These are phyloP conservation scores for Torulaspora pretoriensis DNA, from an alignment of 1,139 yeast species.

Conservation along the genomic window DNA sequence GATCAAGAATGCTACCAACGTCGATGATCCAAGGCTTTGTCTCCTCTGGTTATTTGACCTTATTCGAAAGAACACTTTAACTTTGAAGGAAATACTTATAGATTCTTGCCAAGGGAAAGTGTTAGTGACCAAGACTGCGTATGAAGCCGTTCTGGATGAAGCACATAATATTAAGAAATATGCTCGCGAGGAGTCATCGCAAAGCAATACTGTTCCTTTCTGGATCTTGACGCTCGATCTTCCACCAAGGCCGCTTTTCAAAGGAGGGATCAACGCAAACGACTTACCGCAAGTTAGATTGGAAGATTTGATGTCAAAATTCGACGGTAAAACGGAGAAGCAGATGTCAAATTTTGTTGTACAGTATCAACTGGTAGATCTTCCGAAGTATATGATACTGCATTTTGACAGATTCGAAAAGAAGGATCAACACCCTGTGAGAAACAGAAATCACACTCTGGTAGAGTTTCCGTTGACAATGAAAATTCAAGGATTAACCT, in stretches of 20 bases:
- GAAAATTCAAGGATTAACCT: constrained; percentile 32
- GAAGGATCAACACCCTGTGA: constrained; percentile 37
- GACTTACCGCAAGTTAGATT: constrained; percentile 54
- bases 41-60: constrained; percentile 57
- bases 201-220: constrained; percentile 42
- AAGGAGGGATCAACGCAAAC: constrained; percentile 40
- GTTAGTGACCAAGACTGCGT: constrained; percentile 36
- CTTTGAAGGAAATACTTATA: constrained; percentile 23
- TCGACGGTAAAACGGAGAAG: constrained; percentile 40
- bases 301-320: constrained; percentile 45
- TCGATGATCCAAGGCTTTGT: constrained; percentile 53
- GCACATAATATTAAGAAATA: constrained; percentile 33
- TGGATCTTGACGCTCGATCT: constrained; percentile 57
- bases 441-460: constrained; percentile 55
- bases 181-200: constrained; percentile 21
- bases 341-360: constrained; percentile 32
- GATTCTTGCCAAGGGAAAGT: constrained; percentile 53
- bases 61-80: constrained; percentile 42
- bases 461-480: constrained; percentile 53
- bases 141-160: constrained; percentile 28
- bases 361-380: constrained; percentile 42
- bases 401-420: constrained; percentile 53
- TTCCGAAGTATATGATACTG: constrained; percentile 54
- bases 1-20: constrained; percentile 41
- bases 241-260: constrained; percentile 56